Conservation (phyloP, 208 protist species). For the Zelonia costaricensis region DNA sequence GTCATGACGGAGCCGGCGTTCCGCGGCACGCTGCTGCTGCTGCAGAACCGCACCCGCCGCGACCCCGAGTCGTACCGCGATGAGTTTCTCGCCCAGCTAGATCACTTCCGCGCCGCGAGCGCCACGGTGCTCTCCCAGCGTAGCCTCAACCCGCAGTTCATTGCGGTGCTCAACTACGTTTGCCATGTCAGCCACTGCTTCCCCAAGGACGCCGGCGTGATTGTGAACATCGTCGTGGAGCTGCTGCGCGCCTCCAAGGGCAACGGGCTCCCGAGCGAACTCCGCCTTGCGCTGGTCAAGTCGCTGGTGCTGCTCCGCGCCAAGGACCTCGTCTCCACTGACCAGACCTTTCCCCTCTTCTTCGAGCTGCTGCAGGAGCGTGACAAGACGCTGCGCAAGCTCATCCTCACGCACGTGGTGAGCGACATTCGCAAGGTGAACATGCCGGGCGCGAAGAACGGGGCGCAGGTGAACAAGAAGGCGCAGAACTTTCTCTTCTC, state of each 20-base stretch:
- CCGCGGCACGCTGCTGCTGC: conserved; percentile 89
- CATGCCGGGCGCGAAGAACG: conserved; percentile 81
- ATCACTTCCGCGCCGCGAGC: conserved; percentile 93
- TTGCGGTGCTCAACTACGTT: conserved; percentile 82
- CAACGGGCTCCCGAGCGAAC: conserved; percentile 69
- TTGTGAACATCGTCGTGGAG: conserved; percentile 85
- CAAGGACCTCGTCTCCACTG: conserved; percentile 85
- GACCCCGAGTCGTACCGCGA: conserved; percentile 96
- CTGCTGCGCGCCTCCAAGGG: conserved; percentile 84
- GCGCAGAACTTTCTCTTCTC: conserved; percentile 96
- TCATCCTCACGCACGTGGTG: conserved; percentile 94
- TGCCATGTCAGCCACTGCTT: conserved; percentile 92
- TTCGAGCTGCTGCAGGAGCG: conserved; percentile 96
- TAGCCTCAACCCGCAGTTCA: conserved; percentile 84
- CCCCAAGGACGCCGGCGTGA: conserved; percentile 76
- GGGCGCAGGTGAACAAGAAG: conserved; percentile 90
- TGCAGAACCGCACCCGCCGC: conserved; percentile 96
- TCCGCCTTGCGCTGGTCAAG: conserved; percentile 91
- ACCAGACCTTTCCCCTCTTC: conserved; percentile 93
- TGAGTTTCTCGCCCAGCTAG: conserved; percentile 94
- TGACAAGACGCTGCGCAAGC: conserved; percentile 92
- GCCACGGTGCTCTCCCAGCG: conserved; percentile 90
- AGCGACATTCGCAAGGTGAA: conserved; percentile 95
- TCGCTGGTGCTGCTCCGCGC: conserved; percentile 94
- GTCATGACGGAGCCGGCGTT: conserved; percentile 81